Conservation (phyloP, 202 grass and related monocot species). For the Bolboschoenoplectus hybrid region DNA sequence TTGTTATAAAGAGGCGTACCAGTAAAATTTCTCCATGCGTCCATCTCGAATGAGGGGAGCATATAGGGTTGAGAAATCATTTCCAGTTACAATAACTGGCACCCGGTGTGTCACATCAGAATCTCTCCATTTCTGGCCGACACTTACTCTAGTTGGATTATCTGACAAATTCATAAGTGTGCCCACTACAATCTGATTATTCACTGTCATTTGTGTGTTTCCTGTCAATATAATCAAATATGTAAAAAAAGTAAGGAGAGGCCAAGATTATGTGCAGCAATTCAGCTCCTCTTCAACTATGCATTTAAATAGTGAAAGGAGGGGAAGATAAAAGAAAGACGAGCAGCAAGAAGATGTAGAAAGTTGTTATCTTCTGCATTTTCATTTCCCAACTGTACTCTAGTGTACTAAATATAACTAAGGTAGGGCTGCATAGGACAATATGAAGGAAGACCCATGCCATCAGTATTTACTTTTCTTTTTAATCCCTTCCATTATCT, state of each 20-base stretch:
- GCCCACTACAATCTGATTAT: constrained; percentile 92
- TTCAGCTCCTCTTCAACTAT: not conserved
- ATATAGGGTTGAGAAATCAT: constrained; percentile 95
- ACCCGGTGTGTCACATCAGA: constrained; percentile 84
- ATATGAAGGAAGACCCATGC: not conserved
- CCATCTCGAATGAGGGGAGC: constrained; percentile 93
- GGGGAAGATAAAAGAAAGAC: not conserved
- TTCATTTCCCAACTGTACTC: not conserved
- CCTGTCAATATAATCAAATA: constrained; percentile 52
- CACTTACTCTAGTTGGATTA: constrained; percentile 94
- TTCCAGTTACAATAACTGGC: constrained; percentile 89
- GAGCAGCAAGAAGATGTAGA: not conserved
- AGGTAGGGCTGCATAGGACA: not conserved
- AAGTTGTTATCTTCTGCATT: no score
- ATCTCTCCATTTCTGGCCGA: constrained; percentile 90
- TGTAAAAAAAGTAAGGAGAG: not conserved
- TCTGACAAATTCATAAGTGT: constrained; percentile 97
- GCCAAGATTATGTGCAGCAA: not conserved
- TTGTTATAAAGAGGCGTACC: constrained; percentile 51
- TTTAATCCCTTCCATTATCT: not conserved
- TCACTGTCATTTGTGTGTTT: constrained; percentile 97
- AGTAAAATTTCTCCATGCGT: constrained; percentile 99
- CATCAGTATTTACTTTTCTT: not conserved
- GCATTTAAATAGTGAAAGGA: not conserved
- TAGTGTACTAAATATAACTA: not conserved